Evolutionary conservation across 768 basidiomycete species (phyloP).

Genomic region (Termitomyces sp.): DNA sequence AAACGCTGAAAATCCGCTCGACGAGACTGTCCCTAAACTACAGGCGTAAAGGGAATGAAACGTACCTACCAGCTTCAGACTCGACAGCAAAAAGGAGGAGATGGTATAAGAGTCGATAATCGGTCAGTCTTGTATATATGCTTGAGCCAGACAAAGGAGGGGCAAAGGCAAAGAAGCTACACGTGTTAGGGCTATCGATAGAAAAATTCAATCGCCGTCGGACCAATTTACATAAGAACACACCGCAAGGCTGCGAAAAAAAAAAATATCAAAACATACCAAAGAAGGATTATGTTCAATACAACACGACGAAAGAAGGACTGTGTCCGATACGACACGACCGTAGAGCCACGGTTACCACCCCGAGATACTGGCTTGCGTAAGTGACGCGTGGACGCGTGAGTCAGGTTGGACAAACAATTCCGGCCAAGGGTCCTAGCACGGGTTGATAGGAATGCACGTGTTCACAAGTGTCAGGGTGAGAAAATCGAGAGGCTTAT

Average conservation of each 20-base stretch:
- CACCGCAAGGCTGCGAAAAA: not conserved
- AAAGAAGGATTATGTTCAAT: not conserved
- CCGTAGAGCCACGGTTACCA: not conserved
- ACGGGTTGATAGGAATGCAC: not conserved
- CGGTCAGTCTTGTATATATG: not conserved
- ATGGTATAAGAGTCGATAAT: no score
- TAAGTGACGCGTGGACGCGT: no score
- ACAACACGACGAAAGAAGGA: no score
- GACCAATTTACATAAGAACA: not conserved
- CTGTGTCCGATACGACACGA: not conserved
- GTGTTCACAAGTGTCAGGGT: not conserved
- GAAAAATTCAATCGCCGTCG: not conserved
- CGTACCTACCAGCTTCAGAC: not conserved
- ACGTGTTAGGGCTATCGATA: constrained; percentile 1
- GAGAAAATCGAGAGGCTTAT: no score
- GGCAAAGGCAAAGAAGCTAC: not conserved
- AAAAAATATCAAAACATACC: not conserved
- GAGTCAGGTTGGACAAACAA: not conserved
- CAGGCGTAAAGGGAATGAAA: not conserved
- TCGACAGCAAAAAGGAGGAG: no score
- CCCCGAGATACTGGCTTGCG: no score
- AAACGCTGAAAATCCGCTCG: not conserved
- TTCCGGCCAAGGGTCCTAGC: no score
- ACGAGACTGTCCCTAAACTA: not conserved
- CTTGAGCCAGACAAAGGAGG: not conserved